Conservation (phyloP, 2,329 filamentous ascomycete species). For the Periconia sp. region DNA sequence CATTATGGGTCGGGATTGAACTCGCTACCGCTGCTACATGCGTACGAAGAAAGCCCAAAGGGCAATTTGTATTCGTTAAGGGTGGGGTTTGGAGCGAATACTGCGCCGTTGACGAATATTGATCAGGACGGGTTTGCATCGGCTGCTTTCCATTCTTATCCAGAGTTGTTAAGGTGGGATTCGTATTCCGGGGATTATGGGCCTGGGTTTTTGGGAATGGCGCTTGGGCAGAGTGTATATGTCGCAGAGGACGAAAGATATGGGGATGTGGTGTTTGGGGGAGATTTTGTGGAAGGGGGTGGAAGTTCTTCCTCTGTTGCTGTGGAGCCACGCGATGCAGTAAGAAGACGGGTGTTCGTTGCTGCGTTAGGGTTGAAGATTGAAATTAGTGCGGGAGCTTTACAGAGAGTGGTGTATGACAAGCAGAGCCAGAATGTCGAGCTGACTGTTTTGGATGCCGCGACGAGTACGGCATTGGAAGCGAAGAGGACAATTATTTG, state of each 20-base stretch:
- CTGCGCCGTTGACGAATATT: slow-evolving; percentile 58
- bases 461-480: slow-evolving; percentile 10
- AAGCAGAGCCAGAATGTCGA: slow-evolving; percentile 10
- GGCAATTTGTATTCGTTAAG: slow-evolving; percentile 54
- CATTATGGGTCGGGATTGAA: slow-evolving; percentile 65
- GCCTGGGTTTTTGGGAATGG: slow-evolving; percentile 55
- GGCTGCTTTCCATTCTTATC: slow-evolving; percentile 60
- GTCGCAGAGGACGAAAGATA: slow-evolving; percentile 48
- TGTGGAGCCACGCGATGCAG: slow-evolving; percentile 50
- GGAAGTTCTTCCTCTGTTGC: slow-evolving; percentile 24
- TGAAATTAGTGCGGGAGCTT: slow-evolving; percentile 23
- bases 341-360: slow-evolving; percentile 53
- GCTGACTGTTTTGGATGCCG: slow-evolving; percentile 11
- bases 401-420: slow-evolving; percentile 16
- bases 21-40: slow-evolving; percentile 55
- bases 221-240: slow-evolving; percentile 55
- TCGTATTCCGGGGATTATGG: slow-evolving; percentile 61
- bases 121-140: slow-evolving; percentile 57
- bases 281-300: slow-evolving; percentile 35
- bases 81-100: slow-evolving; percentile 57
- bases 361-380: slow-evolving; percentile 47
- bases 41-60: slow-evolving; percentile 51
- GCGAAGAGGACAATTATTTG: slow-evolving; percentile 20
- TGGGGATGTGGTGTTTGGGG: slow-evolving; percentile 55
- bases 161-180: slow-evolving; percentile 60